Conservation (phyloP, 2,329 filamentous ascomycete species). For the Sordariomycetes sp. region DNA sequence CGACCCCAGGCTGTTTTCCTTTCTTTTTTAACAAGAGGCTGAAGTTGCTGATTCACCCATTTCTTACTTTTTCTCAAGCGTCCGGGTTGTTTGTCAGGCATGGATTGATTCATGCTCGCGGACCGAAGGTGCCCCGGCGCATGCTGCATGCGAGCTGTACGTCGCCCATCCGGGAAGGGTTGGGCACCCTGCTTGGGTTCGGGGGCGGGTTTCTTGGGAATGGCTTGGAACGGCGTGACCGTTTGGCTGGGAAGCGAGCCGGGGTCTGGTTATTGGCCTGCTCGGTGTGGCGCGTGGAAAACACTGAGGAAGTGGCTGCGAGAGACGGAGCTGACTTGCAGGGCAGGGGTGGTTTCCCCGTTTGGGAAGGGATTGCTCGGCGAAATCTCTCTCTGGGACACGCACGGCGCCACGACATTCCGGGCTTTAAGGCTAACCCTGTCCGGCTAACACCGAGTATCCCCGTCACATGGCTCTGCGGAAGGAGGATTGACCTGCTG, state of each 20-base stretch:
- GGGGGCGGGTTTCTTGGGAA: background rate
- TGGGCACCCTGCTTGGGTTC: background rate
- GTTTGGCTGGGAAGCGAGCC: background rate
- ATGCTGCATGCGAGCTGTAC: background rate
- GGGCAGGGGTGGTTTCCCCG: background rate
- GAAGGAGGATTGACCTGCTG: background rate
- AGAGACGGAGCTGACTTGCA: background rate
- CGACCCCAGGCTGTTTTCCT: no score
- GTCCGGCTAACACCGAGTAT: no score
- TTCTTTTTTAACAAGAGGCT: no score
- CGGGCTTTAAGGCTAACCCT: no score
- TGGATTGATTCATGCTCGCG: background rate
- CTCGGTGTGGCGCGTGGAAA: background rate
- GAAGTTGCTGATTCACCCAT: no score
- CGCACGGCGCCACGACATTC: background rate
- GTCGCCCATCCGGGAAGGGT: background rate
- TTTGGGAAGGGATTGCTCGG: no score
- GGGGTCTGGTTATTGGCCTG: background rate
- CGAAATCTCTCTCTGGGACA: no score
- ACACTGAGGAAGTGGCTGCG: background rate
- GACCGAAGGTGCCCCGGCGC: background rate
- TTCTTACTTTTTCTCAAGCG: no score
- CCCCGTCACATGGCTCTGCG: background rate
- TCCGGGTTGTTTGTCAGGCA: background rate
- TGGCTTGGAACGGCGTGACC: background rate